These are phyloP conservation scores for Trypanosoma mega DNA, from an alignment of 208 protist species.

Conservation along the genomic window DNA sequence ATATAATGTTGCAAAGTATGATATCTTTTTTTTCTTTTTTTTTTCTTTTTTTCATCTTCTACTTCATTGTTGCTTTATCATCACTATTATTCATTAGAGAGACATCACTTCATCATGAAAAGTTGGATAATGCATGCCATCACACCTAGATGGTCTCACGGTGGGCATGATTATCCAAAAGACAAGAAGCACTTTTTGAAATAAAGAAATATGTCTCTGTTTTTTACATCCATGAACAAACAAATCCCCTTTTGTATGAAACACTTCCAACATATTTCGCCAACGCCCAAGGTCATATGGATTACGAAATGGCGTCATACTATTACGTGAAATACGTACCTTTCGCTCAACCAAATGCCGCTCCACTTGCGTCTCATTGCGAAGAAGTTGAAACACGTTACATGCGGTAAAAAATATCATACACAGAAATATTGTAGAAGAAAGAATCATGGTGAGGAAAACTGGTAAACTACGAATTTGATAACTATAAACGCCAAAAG, in stretches of 20 bases:
- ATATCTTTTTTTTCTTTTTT: slow-evolving; percentile 12
- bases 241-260: slow-evolving; percentile 53
- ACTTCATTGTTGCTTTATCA: no score
- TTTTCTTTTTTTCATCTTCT: no score
- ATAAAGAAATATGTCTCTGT: background rate
- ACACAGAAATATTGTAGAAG: slow-evolving; percentile 40
- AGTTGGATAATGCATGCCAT: slow-evolving; percentile 72
- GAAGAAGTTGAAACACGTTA: slow-evolving; percentile 25
- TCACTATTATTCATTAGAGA: no score
- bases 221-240: slow-evolving; percentile 23
- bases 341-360: slow-evolving; percentile 40
- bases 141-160: slow-evolving; percentile 33
- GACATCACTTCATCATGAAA: slow-evolving; percentile 40
- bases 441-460: slow-evolving; percentile 31
- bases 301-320: slow-evolving; percentile 38
- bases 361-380: slow-evolving; percentile 78
- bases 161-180: slow-evolving; percentile 62
- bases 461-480: slow-evolving; percentile 23
- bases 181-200: slow-evolving; percentile 21
- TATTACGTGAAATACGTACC: slow-evolving; percentile 19
- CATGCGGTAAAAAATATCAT: slow-evolving; percentile 55
- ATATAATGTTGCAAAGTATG: no score
- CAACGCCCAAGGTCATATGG: slow-evolving; percentile 74
- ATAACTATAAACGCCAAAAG: slow-evolving; percentile 31
- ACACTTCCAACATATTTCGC: slow-evolving; percentile 62